phyloP scores from a whole-genome alignment of 163 green algal genomes.

The Chloromonas sp. region DNA sequence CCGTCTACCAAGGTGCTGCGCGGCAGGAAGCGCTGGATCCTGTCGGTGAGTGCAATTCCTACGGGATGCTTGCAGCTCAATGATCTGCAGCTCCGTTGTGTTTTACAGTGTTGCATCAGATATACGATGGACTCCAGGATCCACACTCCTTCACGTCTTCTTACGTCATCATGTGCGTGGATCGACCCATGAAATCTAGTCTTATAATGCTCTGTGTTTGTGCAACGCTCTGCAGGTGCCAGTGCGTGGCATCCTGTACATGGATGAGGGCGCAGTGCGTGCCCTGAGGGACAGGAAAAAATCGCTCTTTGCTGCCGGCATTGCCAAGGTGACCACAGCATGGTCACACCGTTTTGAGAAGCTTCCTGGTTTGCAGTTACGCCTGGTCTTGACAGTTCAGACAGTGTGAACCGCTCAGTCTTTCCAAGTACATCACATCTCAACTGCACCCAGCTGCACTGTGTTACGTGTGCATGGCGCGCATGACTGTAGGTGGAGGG shows the following conservation, averaged over 20 bases:
- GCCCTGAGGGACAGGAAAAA: constrained; percentile 65
- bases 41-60: constrained; percentile 38
- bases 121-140: too few species aligned
- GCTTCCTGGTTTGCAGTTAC: too few species aligned
- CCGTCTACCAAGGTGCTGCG: constrained; percentile 19
- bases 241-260: constrained; percentile 39
- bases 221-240: constrained; percentile 20
- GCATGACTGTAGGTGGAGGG: constrained; percentile 1
- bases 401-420: neutral
- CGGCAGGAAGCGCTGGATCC: constrained; percentile 84
- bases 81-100: neutral
- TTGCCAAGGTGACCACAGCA: constrained; percentile 24
- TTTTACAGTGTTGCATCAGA: neutral
- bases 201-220: too few species aligned
- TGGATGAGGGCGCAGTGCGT: constrained; percentile 68
- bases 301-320: constrained; percentile 76
- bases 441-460: neutral
- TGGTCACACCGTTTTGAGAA: neutral
- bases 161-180: too few species aligned
- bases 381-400: too few species aligned
- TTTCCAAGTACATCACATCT: neutral
- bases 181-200: too few species aligned
- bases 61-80: neutral
- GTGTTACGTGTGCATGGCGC: neutral
- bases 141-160: too few species aligned